phyloP scores from a whole-genome alignment of 176 grass and related monocot genomes.

The Triticum dicoccoides region DNA sequence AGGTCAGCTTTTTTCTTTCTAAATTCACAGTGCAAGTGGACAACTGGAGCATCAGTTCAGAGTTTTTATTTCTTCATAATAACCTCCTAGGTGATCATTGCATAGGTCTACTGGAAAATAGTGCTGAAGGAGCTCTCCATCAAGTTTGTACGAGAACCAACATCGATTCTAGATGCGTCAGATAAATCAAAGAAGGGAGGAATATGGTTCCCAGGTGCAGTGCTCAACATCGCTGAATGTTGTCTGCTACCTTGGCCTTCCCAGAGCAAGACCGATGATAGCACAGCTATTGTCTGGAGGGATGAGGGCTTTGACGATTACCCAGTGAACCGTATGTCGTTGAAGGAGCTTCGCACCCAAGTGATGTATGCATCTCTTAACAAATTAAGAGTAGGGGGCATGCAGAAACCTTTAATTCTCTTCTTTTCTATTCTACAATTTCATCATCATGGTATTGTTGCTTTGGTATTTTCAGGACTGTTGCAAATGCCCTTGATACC shows the following conservation, averaged over 20 bases:
- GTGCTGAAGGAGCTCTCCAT: conserved; percentile 62
- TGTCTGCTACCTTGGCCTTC: conserved; percentile 64
- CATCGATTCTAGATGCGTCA: conserved; percentile 59
- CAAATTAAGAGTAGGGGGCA: conserved; percentile 2
- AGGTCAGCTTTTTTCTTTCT: conserved; percentile 41
- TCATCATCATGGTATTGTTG: neutral
- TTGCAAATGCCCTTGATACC: conserved; percentile 76
- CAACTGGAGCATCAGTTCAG: neutral
- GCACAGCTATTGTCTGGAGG: conserved; percentile 83
- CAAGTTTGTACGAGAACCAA: conserved; percentile 58
- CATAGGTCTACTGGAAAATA: conserved; percentile 73
- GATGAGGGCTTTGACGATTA: conserved; percentile 77
- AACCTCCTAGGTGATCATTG: neutral
- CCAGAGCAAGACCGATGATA: conserved; percentile 71
- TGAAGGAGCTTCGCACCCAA: conserved; percentile 75
- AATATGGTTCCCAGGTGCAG: conserved; percentile 66
- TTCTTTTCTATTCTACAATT: neutral
- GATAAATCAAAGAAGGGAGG: conserved; percentile 68
- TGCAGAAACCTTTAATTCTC: neutral
- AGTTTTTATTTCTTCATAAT: neutral
- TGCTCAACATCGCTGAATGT: conserved; percentile 95
- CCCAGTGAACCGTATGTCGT: conserved; percentile 63
- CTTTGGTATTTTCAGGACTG: conserved; percentile 47
- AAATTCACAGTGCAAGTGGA: neutral
- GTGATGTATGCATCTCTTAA: conserved; percentile 56